Conservation (phyloP, 2,329 filamentous ascomycete species). For the Beauveria australis region DNA sequence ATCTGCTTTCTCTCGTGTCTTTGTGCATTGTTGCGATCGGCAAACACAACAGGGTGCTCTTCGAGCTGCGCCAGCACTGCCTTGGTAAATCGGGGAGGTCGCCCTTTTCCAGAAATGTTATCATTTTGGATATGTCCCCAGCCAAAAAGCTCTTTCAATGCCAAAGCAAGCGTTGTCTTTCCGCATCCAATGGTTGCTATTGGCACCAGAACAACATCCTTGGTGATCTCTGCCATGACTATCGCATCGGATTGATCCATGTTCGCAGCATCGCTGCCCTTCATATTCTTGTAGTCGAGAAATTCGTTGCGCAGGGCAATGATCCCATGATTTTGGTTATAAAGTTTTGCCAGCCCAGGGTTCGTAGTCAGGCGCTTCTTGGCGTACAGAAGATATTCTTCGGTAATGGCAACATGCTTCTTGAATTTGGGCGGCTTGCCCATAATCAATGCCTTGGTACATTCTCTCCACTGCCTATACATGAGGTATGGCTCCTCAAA, state of each 20-base stretch:
- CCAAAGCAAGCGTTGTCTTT: conserved; percentile 86
- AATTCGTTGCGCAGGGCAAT: conserved; percentile 87
- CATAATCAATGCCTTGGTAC: conserved; percentile 79
- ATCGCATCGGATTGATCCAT: conserved; percentile 48
- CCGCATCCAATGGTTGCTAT: conserved; percentile 93
- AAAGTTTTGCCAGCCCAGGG: conserved; percentile 58
- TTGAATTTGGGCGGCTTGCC: conserved; percentile 67
- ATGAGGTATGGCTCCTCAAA: conserved; percentile 98
- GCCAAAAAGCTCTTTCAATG: conserved; percentile 70
- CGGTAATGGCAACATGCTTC: conserved; percentile 84
- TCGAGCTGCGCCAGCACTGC: conserved; percentile 58
- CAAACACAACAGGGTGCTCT: conserved; percentile 65
- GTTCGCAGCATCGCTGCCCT: conserved; percentile 80
- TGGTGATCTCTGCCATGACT: conserved; percentile 45
- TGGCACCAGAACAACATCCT: conserved; percentile 75
- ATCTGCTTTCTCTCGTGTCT: conserved; percentile 82
- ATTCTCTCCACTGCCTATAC: conserved; percentile 98
- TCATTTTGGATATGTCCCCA: conserved; percentile 97
- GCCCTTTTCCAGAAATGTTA: conserved; percentile 75
- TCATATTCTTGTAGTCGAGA: conserved; percentile 71
- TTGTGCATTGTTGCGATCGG: conserved; percentile 91
- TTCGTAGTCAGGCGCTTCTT: conserved; percentile 63
- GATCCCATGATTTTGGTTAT: conserved; percentile 87
- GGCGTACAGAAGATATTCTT: conserved; percentile 82
- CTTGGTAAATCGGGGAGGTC: conserved; percentile 70